Percentiles rank a stretch among this genome's conserved stretches.
phyloP scores from a whole-genome alignment of 1,139 yeast species.

The Hyphopichia fennica region DNA sequence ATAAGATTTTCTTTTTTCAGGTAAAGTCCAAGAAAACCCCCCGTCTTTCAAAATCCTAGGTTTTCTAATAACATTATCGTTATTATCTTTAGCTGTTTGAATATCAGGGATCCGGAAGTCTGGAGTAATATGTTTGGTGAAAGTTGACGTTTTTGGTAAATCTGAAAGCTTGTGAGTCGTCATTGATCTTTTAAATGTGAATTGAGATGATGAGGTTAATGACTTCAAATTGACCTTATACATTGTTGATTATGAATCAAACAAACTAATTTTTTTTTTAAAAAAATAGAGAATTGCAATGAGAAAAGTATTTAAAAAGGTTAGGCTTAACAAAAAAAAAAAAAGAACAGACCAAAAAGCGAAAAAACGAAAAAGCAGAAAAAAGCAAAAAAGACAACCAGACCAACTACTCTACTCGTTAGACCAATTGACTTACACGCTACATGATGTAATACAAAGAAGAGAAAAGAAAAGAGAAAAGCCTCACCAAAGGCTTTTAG shows the following conservation, averaged over 20 bases:
- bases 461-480: too few species aligned
- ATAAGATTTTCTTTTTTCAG: slow-evolving; percentile 58
- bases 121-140: slow-evolving; percentile 53
- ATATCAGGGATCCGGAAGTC: slow-evolving; percentile 59
- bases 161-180: slow-evolving; percentile 16
- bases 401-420: too few species aligned
- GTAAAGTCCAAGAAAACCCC: slow-evolving; percentile 68
- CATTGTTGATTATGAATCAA: not conserved
- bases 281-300: too few species aligned
- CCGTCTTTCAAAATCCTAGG: slow-evolving; percentile 69
- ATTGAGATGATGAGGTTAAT: not conserved
- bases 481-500: too few species aligned
- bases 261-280: not conserved
- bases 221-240: not conserved
- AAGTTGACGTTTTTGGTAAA: slow-evolving; percentile 46
- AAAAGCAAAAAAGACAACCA: too few species aligned
- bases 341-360: too few species aligned
- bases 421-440: too few species aligned
- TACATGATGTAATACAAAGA: too few species aligned
- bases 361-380: too few species aligned
- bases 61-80: slow-evolving; percentile 31
- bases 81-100: slow-evolving; percentile 47
- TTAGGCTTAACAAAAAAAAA: too few species aligned
- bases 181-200: slow-evolving; percentile 8
- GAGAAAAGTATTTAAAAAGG: too few species aligned